phyloP scores from a whole-genome alignment of 1,284 basidiomycete species.

The Phlebopus sp. region DNA sequence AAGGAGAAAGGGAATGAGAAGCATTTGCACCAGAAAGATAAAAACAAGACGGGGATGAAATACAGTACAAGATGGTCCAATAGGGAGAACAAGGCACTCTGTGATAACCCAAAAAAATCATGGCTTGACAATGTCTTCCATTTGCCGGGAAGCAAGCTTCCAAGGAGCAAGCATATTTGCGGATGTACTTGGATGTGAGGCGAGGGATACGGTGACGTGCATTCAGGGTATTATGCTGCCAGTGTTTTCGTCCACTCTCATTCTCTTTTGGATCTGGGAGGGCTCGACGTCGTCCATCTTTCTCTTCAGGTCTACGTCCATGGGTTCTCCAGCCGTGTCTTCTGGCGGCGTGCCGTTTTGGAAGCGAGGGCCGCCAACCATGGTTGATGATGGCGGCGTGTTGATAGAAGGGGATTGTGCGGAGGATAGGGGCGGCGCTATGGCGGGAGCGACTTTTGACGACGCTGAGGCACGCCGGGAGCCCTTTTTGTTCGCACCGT shows the following conservation, averaged over 20 bases:
- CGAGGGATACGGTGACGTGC: constrained; percentile 19
- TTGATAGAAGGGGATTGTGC: constrained; percentile 52
- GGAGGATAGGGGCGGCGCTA: constrained; percentile 39
- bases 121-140: constrained; percentile 26
- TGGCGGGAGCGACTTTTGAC: constrained; percentile 38
- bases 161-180: constrained; percentile 25
- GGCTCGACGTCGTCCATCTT: constrained; percentile 35
- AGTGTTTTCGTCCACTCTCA: constrained; percentile 34
- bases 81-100: constrained; percentile 23
- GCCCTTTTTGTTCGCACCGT: constrained; percentile 46
- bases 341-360: constrained; percentile 29
- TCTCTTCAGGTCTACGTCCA: constrained; percentile 36
- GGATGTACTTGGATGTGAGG: constrained; percentile 28
- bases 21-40: constrained; percentile 16
- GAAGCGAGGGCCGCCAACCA: constrained; percentile 33
- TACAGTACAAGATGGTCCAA: constrained; percentile 38
- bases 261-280: constrained; percentile 36
- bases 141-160: constrained; percentile 28
- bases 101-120: constrained; percentile 33
- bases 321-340: constrained; percentile 24
- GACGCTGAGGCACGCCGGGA: constrained; percentile 46
- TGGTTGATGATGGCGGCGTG: constrained; percentile 43
- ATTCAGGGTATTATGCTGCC: constrained; percentile 32
- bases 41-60: constrained; percentile 10
- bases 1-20: constrained; percentile 10